A percentile compares a stretch with the other conserved stretches of the same genome.
These are phyloP conservation scores for Syzygium malaccense DNA, from an alignment of 441 rosid species.

Conservation along the genomic window DNA sequence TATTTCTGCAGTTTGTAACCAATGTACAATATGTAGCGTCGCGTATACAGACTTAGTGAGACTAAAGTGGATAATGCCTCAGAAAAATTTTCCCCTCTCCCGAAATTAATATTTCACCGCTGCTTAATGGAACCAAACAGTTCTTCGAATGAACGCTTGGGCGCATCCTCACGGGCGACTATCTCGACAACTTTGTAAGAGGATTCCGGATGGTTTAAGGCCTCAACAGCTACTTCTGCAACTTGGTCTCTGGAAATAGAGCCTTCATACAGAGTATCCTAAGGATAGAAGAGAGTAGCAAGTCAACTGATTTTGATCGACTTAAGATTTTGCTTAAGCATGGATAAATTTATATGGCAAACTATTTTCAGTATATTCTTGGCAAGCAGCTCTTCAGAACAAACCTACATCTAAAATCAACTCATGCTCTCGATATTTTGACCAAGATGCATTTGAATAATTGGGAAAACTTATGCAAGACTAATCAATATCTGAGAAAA, in stretches of 20 bases:
- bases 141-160: slow-evolving; percentile 43
- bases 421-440: background rate
- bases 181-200: slow-evolving; percentile 77
- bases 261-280: slow-evolving; percentile 88
- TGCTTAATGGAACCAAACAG: slow-evolving; percentile 65
- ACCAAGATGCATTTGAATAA: background rate
- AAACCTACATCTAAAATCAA: background rate
- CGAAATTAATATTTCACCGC: slow-evolving; percentile 9
- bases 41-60: background rate
- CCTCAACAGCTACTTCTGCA: slow-evolving; percentile 80
- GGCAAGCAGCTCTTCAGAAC: background rate
- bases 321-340: background rate
- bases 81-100: slow-evolving; percentile 10
- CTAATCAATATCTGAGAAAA: background rate
- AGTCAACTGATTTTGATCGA: background rate
- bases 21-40: background rate
- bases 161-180: slow-evolving; percentile 62
- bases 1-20: background rate
- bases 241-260: slow-evolving; percentile 79
- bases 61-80: background rate
- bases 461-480: background rate
- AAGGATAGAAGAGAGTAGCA: background rate
- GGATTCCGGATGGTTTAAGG: slow-evolving; percentile 50
- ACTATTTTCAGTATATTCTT: background rate
- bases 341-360: background rate